Percentiles rank a stretch among this genome's conserved stretches.
phyloP scores from a whole-genome alignment of 129 eudicot species.

The Mikania micrantha region DNA sequence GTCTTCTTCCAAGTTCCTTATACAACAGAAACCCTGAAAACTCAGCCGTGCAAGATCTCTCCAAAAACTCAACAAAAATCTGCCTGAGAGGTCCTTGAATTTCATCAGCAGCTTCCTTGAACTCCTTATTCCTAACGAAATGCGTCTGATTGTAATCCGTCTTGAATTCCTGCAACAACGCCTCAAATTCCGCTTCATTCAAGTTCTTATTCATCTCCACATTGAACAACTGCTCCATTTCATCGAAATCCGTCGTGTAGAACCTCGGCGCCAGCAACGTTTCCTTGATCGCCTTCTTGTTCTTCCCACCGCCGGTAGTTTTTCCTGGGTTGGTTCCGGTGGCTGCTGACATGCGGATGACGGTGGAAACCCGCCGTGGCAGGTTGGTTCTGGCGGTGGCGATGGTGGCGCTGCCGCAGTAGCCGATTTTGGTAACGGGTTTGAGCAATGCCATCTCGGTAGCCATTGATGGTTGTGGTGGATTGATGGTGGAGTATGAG shows the following conservation, averaged over 20 bases:
- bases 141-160: slow-evolving; percentile 98
- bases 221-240: slow-evolving; percentile 91
- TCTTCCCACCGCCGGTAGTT: slow-evolving; percentile 13
- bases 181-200: slow-evolving; percentile 82
- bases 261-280: slow-evolving; percentile 80
- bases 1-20: slow-evolving; percentile 98
- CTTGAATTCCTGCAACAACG: slow-evolving; percentile 84
- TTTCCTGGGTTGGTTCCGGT: slow-evolving; percentile 18
- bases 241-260: slow-evolving; percentile 95
- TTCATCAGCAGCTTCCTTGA: slow-evolving; percentile 92
- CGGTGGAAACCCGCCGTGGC: slow-evolving; percentile 35
- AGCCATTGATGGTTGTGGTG: slow-evolving; percentile 28
- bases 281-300: slow-evolving; percentile 64
- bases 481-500: neutral
- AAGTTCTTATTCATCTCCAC: slow-evolving; percentile 88
- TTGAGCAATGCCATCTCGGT: slow-evolving; percentile 66
- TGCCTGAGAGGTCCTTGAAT: slow-evolving; percentile 76
- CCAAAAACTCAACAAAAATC: slow-evolving; percentile 89
- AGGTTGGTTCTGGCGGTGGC: slow-evolving; percentile 18
- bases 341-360: slow-evolving; percentile 28
- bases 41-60: slow-evolving; percentile 99
- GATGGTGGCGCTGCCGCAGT: slow-evolving; percentile 19
- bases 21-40: slow-evolving; percentile 91
- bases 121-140: slow-evolving; percentile 92
- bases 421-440: slow-evolving; percentile 57